phyloP scores from a whole-genome alignment of 352 stramenopile genomes.

The Phytophthora sojae region DNA sequence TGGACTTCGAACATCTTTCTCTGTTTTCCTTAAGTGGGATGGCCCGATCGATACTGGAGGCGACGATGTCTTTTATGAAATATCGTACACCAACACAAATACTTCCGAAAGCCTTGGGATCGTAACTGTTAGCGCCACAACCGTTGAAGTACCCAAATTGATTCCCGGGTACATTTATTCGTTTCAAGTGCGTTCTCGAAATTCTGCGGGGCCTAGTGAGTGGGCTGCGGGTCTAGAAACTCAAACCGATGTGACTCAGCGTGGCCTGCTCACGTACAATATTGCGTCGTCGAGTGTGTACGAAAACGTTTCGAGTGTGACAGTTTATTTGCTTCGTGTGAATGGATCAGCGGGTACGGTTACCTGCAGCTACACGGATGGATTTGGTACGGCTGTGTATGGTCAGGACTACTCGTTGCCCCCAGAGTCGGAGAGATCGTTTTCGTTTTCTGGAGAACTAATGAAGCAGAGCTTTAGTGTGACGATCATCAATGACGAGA shows the following conservation, averaged over 20 bases:
- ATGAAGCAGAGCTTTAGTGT: slow-evolving; percentile 46
- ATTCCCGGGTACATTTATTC: slow-evolving; percentile 46
- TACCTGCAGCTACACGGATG: slow-evolving; percentile 43
- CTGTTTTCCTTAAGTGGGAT: slow-evolving; percentile 50
- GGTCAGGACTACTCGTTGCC: slow-evolving; percentile 47
- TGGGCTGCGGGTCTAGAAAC: slow-evolving; percentile 41
- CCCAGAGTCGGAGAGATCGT: slow-evolving; percentile 11
- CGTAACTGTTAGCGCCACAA: neutral
- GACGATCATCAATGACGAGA: slow-evolving; percentile 47
- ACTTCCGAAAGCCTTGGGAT: neutral
- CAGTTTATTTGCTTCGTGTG: slow-evolving; percentile 48
- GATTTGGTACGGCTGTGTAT: slow-evolving; percentile 32
- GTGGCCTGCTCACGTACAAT: slow-evolving; percentile 45
- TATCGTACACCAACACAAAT: slow-evolving; percentile 35
- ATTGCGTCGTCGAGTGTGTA: slow-evolving; percentile 32
- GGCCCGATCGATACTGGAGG: slow-evolving; percentile 52
- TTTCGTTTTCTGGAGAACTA: slow-evolving; percentile 53
- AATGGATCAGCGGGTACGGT: slow-evolving; percentile 59
- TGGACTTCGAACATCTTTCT: slow-evolving; percentile 30
- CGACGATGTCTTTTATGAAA: slow-evolving; percentile 42
- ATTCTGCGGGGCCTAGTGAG: slow-evolving; percentile 43
- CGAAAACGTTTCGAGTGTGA: slow-evolving; percentile 50
- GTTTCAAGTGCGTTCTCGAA: slow-evolving; percentile 44
- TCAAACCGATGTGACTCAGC: slow-evolving; percentile 56
- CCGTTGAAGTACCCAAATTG: slow-evolving; percentile 34